Evolutionary conservation across 2,329 filamentous ascomycete species (phyloP), one percentile per base, ranked within the genome.

Genomic region (Cladophialophora yegresii): DNA sequence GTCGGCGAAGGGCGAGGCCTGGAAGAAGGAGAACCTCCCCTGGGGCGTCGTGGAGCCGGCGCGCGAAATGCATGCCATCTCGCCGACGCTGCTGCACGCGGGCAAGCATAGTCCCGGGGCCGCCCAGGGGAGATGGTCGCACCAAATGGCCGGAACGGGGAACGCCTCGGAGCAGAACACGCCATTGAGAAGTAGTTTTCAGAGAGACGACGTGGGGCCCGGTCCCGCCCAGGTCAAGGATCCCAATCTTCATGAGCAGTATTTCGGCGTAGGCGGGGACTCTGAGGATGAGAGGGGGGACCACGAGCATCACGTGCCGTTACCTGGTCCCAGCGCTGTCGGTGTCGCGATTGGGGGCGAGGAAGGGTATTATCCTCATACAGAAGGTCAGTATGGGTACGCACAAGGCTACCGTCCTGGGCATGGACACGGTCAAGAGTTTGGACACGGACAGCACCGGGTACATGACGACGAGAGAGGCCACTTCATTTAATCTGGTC

Each of bases 181-280:
- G 13, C 70, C 70, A 10, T 22, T 71, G 22, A 62, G 69, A 32
- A 65, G 43, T 40, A 66, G 67, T 54, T 69, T 70, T 57, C 69
- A 70, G 50, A 50, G 54, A 20, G 69, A 70, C n/a, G 62, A 68
- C 20, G 63, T 71, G 7, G 70, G 70, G 5, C 70, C 70, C 4
- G 70, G 67, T 12, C 58, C 26, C 2, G 63, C 59, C 8, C 70
- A 71, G 51, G 36, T 69, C 26, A 62, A 60, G 28, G 69, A 71
- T 55, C 70, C 67, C 3, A 65, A 68, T 51, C 64, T 71, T n/a
- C 70, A 71, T 61, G 70, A 71, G 33, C 69, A 67, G 54, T 71
- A 67, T 54, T 70, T 71, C 58, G 69, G 68, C 22, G 62, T 68
- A 40, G 65, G 22, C 7, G 67, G 65, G 22, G 67, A 67, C 20